Conservation (phyloP, 768 basidiomycete species). For the Rhodotorula toruloides region DNA sequence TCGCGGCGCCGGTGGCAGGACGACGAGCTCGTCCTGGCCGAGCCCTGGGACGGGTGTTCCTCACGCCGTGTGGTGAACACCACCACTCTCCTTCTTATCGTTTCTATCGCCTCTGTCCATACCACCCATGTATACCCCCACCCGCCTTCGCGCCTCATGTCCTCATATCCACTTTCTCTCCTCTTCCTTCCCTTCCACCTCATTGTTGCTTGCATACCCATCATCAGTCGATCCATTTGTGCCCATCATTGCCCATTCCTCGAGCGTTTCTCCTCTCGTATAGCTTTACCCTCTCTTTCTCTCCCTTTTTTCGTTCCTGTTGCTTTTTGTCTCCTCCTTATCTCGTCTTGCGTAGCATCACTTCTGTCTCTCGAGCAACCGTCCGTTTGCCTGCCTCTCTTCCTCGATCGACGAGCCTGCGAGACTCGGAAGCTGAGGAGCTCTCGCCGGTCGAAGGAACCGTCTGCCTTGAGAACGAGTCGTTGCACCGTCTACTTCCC, state of each 20-base stretch:
- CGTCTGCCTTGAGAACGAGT: not conserved
- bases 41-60: not conserved
- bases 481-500: not conserved
- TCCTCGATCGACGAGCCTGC: not conserved
- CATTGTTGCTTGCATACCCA: not conserved
- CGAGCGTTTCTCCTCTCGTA: not conserved
- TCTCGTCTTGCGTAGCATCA: not conserved
- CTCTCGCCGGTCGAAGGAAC: not conserved
- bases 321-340: not conserved
- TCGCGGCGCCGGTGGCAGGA: not conserved
- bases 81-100: not conserved
- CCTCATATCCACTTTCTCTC: not conserved
- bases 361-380: not conserved
- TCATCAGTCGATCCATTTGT: not conserved
- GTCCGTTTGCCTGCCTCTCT: not conserved
- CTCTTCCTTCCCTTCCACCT: not conserved
- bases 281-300: not conserved
- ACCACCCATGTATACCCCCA: not conserved
- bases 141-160: not conserved
- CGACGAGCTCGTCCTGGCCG: slow-evolving; percentile 11
- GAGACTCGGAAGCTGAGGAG: not conserved
- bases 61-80: slow-evolving; percentile 6
- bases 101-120: not conserved
- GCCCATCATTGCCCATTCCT: not conserved
- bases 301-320: not conserved